Percentiles rank a stretch among this genome's conserved stretches.
phyloP scores from a whole-genome alignment of 1,139 yeast species.

The Saccharomyces hybrid region DNA sequence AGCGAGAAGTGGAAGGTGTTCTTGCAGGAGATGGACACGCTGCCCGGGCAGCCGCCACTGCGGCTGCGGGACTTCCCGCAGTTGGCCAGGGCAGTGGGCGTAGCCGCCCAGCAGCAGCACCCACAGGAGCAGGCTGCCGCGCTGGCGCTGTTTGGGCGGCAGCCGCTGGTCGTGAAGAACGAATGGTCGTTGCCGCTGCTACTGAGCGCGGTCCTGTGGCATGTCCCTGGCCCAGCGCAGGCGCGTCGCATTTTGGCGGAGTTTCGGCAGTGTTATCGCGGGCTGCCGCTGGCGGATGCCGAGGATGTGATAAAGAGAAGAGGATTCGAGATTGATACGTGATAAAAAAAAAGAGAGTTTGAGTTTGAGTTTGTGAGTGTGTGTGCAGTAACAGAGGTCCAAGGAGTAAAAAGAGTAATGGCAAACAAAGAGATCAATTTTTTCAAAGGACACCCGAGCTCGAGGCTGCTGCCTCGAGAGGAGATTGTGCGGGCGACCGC shows the following conservation, averaged over 20 bases:
- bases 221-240: slow-evolving; percentile 4
- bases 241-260: background rate
- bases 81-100: slow-evolving; percentile 13
- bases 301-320: background rate
- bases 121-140: slow-evolving; percentile 1
- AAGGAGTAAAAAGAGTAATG: no score
- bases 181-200: slow-evolving; percentile 18
- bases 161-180: slow-evolving; percentile 16
- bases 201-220: slow-evolving; percentile 21
- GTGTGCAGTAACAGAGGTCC: no score
- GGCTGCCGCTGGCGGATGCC: slow-evolving; percentile 1
- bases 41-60: slow-evolving; percentile 9
- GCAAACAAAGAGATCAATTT: no score
- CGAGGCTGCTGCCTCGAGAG: no score
- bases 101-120: slow-evolving; percentile 3
- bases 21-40: slow-evolving; percentile 24
- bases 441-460: no score
- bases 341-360: no score
- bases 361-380: no score
- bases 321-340: background rate
- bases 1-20: slow-evolving; percentile 29
- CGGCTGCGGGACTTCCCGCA: slow-evolving; percentile 27
- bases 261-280: background rate
- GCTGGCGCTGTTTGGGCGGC: slow-evolving; percentile 16
- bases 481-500: no score